Conservation (phyloP, 768 basidiomycete species). For the Macrocybe gigantea region DNA sequence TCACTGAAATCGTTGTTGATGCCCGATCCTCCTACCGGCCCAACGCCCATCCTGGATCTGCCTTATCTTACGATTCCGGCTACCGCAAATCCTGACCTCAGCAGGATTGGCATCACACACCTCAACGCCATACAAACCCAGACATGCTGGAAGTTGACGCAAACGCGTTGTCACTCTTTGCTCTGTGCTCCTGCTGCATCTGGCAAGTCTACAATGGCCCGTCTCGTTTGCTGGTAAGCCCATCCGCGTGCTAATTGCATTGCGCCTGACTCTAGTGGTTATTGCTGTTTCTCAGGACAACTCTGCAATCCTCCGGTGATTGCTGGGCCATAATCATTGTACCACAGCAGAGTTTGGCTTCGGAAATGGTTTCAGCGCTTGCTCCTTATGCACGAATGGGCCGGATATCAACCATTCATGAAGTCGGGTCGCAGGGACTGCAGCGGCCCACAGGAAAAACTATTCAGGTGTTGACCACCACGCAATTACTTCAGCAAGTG, state of each 20-base stretch:
- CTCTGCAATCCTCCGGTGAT: constrained; percentile 32
- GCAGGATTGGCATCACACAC: constrained; percentile 38
- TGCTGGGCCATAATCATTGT: constrained; percentile 60
- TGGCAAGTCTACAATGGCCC: constrained; percentile 75
- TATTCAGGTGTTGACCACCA: constrained; percentile 54
- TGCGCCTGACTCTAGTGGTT: constrained; percentile 4
- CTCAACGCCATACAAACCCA: constrained; percentile 91
- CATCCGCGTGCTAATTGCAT: not conserved
- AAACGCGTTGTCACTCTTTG: constrained; percentile 62
- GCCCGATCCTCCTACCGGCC: constrained; percentile 55
- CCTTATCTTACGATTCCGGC: constrained; percentile 64
- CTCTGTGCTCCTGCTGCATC: constrained; percentile 75
- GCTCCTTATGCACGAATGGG: constrained; percentile 25
- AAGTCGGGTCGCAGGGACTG: constrained; percentile 31
- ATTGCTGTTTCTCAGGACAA: constrained; percentile 40
- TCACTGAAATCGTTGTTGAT: constrained; percentile 67
- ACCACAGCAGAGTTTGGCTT: constrained; percentile 51
- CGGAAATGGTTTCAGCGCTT: constrained; percentile 52
- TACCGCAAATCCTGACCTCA: constrained; percentile 40
- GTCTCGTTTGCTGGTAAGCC: constrained; percentile 68
- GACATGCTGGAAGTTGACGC: constrained; percentile 73
- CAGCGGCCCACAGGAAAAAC: constrained; percentile 30
- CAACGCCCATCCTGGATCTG: constrained; percentile 61
- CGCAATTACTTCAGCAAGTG: constrained; percentile 32
- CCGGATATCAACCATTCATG: constrained; percentile 32